Conservation (phyloP, 1,284 basidiomycete genomes). For the Mrakiaceae sp. region DNA sequence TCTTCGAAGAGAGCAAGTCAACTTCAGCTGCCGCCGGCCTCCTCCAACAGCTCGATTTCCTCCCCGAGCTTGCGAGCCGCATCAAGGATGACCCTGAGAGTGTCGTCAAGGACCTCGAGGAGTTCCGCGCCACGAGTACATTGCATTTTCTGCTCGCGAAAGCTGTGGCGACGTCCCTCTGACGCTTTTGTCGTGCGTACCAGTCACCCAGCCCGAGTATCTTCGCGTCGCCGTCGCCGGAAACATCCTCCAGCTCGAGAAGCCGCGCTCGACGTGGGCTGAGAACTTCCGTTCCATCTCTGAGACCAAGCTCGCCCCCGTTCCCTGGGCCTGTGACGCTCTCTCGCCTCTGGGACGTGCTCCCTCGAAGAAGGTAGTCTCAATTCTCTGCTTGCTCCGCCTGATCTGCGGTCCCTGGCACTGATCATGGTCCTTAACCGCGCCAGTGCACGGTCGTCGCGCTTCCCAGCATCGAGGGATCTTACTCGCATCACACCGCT, state of each 20-base stretch:
- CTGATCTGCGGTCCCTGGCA: too few species aligned
- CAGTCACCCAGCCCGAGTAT: conserved; percentile 68
- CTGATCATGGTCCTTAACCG: neutral
- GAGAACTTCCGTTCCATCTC: conserved; percentile 56
- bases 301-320: conserved; percentile 47
- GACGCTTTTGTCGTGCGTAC: neutral
- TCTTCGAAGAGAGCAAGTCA: conserved; percentile 58
- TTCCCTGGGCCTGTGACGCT: conserved; percentile 57
- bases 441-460: conserved; percentile 68
- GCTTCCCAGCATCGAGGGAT: conserved; percentile 87
- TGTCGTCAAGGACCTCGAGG: conserved; percentile 62
- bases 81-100: conserved; percentile 63
- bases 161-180: neutral
- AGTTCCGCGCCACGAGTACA: conserved; percentile 57
- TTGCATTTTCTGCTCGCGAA: conserved; percentile 15
- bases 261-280: conserved; percentile 60
- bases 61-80: conserved; percentile 61
- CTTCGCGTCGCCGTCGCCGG: conserved; percentile 81
- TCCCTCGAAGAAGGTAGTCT: conserved; percentile 41
- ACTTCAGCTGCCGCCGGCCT: conserved; percentile 62
- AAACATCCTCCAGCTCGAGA: conserved; percentile 58
- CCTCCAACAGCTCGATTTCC: conserved; percentile 62
- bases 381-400: too few species aligned
- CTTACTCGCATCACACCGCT: conserved; percentile 69
- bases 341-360: conserved; percentile 63